Evolutionary conservation across 2,329 filamentous ascomycete species (phyloP), one percentile per base, ranked within the genome.

Genomic region (Truncatella angustata): DNA sequence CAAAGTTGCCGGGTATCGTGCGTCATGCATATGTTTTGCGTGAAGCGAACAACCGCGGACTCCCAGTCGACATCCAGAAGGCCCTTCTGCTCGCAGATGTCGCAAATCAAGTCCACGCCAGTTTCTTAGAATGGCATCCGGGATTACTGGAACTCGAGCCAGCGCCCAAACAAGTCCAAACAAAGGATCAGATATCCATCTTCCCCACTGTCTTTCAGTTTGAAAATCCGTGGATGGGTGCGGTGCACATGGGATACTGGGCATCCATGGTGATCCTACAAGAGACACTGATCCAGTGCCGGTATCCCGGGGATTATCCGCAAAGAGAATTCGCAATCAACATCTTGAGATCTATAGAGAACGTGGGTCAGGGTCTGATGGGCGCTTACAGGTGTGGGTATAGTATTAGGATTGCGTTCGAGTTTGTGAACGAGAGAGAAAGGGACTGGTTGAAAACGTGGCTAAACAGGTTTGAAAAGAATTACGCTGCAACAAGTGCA

Each of bases 181-280:
- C 66, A 4, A 24, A 56, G 28, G 65, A 69, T 46, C 63, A 67
- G 9, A 51, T 54, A 12, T 69, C 70, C 5, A 57, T 66, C 4
- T 73, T 68, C 48, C 51, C 63, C 24, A 66, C 58, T 3, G 58
- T 73, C 4, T 58, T 73, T 12, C 52, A 57, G 20, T 70, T 68
- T 50, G 49, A 58, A 23, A 60, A 63, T 24, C 55, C 59, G 2
- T 72, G 70, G 67, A 60, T 64, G 10, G 70, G 70, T 2, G 58
- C 67, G 26, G 55, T 74, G 48, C 62, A 66, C 39, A 59, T 73
- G 55, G 63, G 61, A 18, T 72, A 69, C 54, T 71, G 70, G 68
- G 68, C 71, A 5, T 69, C 65, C 34, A 60, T 71, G 59, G 59
- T 73, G n/a, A 67, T 75, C 46, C 56, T 75, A 30, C 67, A 75